Evolutionary conservation across 1,284 basidiomycete genomes (phyloP).

Genomic region (Cryptococcus sp.): DNA sequence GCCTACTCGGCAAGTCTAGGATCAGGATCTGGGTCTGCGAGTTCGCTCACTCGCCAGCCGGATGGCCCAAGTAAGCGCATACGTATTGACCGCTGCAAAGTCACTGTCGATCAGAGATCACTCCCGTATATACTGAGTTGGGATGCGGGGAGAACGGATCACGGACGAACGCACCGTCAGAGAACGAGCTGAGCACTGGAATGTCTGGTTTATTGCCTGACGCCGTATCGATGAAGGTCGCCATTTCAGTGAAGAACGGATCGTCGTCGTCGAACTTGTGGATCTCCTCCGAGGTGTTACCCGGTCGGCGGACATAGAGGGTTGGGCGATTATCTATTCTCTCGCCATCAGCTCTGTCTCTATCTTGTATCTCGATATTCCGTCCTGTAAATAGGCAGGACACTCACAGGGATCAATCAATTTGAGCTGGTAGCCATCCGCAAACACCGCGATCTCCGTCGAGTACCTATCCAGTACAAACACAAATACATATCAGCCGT

Average conservation of each 20-base stretch:
- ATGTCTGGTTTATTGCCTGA: conserved; percentile 16
- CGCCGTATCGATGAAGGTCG: conserved; percentile 72
- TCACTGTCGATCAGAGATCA: background rate
- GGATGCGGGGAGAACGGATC: background rate
- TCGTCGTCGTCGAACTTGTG: conserved; percentile 68
- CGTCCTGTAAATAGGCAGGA: no score
- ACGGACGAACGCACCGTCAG: conserved; percentile 65
- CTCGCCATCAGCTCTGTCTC: background rate
- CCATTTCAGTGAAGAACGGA: conserved; percentile 88
- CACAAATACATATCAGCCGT: no score
- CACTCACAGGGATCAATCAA: conserved; percentile 67
- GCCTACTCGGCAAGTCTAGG: background rate
- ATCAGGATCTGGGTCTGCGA: conserved; percentile 1
- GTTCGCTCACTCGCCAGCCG: conserved; percentile 23
- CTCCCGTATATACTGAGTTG: no score
- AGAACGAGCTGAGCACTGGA: conserved; percentile 37
- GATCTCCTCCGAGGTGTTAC: conserved; percentile 72
- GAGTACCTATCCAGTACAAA: conserved; percentile 59
- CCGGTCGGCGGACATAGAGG: conserved; percentile 76
- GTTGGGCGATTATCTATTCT: conserved; percentile 61
- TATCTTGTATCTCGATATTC: no score
- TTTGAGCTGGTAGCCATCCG: conserved; percentile 75
- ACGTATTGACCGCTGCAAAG: conserved; percentile 65
- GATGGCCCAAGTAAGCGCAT: conserved; percentile 57
- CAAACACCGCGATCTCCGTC: conserved; percentile 79